phyloP scores from a whole-genome alignment of 139 green algal genomes.

The Asterochloris erici region DNA sequence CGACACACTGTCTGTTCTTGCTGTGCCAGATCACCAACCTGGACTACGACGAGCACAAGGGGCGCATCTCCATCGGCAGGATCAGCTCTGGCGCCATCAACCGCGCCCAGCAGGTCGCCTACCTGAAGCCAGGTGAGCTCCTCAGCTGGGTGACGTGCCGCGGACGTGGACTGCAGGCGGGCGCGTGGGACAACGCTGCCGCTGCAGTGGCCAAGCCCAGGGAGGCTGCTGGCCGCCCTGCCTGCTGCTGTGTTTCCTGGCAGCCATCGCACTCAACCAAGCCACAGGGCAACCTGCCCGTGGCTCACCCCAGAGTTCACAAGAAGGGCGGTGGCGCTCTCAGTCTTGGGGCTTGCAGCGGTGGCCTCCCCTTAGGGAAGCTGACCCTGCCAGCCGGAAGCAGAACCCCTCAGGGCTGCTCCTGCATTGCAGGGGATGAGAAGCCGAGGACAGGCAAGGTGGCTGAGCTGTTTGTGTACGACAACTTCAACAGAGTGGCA shows the following conservation, averaged over 20 bases:
- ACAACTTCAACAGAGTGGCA: slow-evolving; percentile 77
- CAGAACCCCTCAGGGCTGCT: background rate
- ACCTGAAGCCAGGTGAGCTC: slow-evolving; percentile 34
- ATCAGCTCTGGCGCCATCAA: slow-evolving; percentile 74
- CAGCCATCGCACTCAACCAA: too few species aligned
- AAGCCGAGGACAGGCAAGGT: slow-evolving; percentile 64
- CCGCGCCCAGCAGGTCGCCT: slow-evolving; percentile 45
- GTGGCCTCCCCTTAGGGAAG: too few species aligned
- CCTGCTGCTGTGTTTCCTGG: too few species aligned
- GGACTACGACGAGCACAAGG: slow-evolving; percentile 95
- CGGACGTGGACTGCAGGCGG: too few species aligned
- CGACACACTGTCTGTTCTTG: slow-evolving; percentile 62
- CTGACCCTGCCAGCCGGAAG: background rate
- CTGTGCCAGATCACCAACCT: slow-evolving; percentile 66
- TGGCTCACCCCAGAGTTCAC: too few species aligned
- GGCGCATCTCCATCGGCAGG: slow-evolving; percentile 89
- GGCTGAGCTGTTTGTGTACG: slow-evolving; percentile 94
- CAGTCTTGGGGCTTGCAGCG: background rate
- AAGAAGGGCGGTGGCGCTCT: background rate
- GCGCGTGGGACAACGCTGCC: too few species aligned
- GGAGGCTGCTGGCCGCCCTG: too few species aligned
- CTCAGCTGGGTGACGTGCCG: too few species aligned
- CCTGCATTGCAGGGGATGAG: slow-evolving; percentile 24
- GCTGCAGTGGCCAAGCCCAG: too few species aligned
- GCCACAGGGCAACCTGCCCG: too few species aligned